Percentiles rank a stretch among this genome's conserved stretches.
These are phyloP conservation scores for Sporothrix sp. DNA, from an alignment of 2,329 filamentous ascomycete genomes.

Conservation along the genomic window DNA sequence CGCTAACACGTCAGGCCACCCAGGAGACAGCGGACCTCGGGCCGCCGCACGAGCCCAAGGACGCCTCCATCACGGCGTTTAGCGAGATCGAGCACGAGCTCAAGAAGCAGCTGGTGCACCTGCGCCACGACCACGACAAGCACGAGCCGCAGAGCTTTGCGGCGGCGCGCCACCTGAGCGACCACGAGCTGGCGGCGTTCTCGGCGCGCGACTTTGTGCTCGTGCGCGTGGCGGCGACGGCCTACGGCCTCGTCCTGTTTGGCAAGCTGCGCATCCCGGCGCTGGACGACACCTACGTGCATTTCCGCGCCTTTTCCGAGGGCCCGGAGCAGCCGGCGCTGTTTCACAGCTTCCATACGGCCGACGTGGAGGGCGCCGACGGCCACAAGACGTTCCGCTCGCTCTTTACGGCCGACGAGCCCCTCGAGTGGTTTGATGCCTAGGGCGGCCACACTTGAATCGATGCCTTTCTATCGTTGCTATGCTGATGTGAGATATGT, in stretches of 20 bases:
- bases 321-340: slow-evolving; percentile 31
- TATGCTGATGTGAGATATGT: background rate
- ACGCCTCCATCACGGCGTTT: slow-evolving; percentile 42
- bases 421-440: slow-evolving; percentile 46
- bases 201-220: slow-evolving; percentile 31
- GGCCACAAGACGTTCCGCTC: slow-evolving; percentile 36
- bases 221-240: slow-evolving; percentile 36
- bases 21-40: slow-evolving; percentile 44
- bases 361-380: slow-evolving; percentile 30
- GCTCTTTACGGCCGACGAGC: slow-evolving; percentile 37
- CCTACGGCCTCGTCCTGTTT: slow-evolving; percentile 40
- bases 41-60: slow-evolving; percentile 37
- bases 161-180: slow-evolving; percentile 31
- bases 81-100: slow-evolving; percentile 39
- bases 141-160: slow-evolving; percentile 46
- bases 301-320: slow-evolving; percentile 38
- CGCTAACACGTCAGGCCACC: slow-evolving; percentile 31
- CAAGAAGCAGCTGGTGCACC: slow-evolving; percentile 40
- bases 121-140: slow-evolving; percentile 36
- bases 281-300: slow-evolving; percentile 32
- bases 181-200: slow-evolving; percentile 30
- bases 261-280: slow-evolving; percentile 40
- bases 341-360: slow-evolving; percentile 39
- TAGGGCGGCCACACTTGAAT: slow-evolving; percentile 15
- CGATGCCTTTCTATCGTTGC: too few relatives aligned